phyloP scores from a whole-genome alignment of 169 alveolate species.

The Plasmodium cynomolgi region DNA sequence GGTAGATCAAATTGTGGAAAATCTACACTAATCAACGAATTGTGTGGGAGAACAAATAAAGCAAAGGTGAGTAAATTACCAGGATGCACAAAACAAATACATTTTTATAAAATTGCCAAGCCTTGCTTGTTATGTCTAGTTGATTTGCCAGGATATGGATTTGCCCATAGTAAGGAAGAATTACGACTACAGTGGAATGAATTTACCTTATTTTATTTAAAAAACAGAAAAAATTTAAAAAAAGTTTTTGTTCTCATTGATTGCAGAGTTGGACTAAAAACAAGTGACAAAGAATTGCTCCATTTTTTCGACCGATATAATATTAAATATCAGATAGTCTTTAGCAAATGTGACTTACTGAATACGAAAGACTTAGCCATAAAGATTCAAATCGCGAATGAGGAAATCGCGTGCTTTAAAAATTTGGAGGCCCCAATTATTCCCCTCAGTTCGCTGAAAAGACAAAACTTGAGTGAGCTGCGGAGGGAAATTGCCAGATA shows the following conservation, averaged over 20 bases:
- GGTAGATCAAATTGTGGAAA: slow-evolving; percentile 86
- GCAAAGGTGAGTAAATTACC: slow-evolving; percentile 79
- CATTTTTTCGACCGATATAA: slow-evolving; percentile 81
- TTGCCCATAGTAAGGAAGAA: slow-evolving; percentile 80
- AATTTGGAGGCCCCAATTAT: slow-evolving; percentile 70
- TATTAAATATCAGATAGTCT: slow-evolving; percentile 80
- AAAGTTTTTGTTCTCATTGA: slow-evolving; percentile 82
- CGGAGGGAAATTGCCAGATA: slow-evolving; percentile 78
- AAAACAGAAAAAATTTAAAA: slow-evolving; percentile 78
- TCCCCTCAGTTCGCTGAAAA: slow-evolving; percentile 81
- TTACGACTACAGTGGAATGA: slow-evolving; percentile 80
- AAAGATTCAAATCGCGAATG: slow-evolving; percentile 67
- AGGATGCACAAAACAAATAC: slow-evolving; percentile 82
- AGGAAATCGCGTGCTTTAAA: slow-evolving; percentile 76
- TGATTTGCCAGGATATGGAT: slow-evolving; percentile 87
- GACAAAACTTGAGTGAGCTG: slow-evolving; percentile 82
- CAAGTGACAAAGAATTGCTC: slow-evolving; percentile 82
- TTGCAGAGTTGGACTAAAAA: slow-evolving; percentile 82
- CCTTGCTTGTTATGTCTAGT: slow-evolving; percentile 84
- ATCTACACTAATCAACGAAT: slow-evolving; percentile 83
- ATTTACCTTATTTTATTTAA: slow-evolving; percentile 80
- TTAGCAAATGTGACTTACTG: slow-evolving; percentile 83
- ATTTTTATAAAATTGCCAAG: slow-evolving; percentile 83
- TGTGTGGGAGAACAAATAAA: slow-evolving; percentile 80
- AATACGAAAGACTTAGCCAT: slow-evolving; percentile 66